Conservation (phyloP, 495 filamentous ascomycete genomes). For the Parmelia sp. region DNA sequence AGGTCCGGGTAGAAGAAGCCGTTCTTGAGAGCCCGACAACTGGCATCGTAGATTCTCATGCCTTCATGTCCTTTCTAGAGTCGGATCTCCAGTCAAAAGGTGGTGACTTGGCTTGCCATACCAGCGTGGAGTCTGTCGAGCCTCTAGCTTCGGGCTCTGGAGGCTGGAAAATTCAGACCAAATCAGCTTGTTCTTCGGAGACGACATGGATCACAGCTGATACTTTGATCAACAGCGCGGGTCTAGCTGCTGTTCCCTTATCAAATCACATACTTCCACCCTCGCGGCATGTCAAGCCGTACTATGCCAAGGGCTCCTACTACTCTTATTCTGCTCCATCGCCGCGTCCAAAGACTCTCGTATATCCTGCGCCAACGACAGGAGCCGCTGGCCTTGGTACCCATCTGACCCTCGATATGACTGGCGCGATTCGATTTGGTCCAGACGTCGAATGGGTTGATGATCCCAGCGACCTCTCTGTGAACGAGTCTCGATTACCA, state of each 20-base stretch:
- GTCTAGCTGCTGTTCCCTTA: conserved; percentile 66
- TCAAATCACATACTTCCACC: conserved; percentile 75
- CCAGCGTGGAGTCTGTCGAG: conserved; percentile 53
- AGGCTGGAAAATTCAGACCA: conserved; percentile 53
- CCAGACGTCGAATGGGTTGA: conserved; percentile 94
- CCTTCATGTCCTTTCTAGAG: conserved; percentile 71
- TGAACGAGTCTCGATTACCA: conserved; percentile 51
- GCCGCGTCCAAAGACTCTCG: conserved; percentile 64
- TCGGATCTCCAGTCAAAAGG: conserved; percentile 71
- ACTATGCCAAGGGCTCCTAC: conserved; percentile 93
- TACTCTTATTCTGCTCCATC: conserved; percentile 68
- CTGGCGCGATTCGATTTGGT: conserved; percentile 80
- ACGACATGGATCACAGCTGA: conserved; percentile 59
- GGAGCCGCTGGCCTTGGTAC: conserved; percentile 84
- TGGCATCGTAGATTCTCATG: conserved; percentile 85
- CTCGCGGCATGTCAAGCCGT: conserved; percentile 50
- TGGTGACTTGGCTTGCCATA: conserved; percentile 63
- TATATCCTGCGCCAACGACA: conserved; percentile 80
- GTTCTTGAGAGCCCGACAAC: conserved; percentile 77
- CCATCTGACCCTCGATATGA: conserved; percentile 86
- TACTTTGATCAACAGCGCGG: conserved; percentile 78
- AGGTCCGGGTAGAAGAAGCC: conserved; percentile 60
- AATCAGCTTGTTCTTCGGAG: conserved; percentile 39
- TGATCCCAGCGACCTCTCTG: conserved; percentile 50
- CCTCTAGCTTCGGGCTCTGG: conserved; percentile 40